A percentile compares a stretch with the other conserved stretches of the same genome.
These are phyloP conservation scores for Penicillium alfredii DNA, from an alignment of 495 filamentous ascomycete species.

Conservation along the genomic window DNA sequence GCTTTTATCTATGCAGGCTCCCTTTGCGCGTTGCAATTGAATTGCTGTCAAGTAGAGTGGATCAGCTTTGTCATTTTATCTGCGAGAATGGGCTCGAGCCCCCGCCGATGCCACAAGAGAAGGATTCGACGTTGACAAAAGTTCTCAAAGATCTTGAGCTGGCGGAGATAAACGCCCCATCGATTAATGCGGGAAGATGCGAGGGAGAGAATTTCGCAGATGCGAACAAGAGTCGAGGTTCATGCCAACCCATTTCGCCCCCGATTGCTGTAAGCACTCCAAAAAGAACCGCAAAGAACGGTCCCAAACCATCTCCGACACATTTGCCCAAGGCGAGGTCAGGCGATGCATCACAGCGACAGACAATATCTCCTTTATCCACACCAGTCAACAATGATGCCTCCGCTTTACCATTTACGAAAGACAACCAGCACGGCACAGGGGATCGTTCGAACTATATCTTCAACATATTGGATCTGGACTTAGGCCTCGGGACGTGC, in stretches of 20 bases:
- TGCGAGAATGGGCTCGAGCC: conserved; percentile 13
- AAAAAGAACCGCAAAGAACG: too few species aligned
- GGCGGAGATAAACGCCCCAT: background rate
- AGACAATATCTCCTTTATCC: too few species aligned
- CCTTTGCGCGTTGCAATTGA: conserved; percentile 20
- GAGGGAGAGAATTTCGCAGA: background rate
- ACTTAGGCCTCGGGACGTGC: background rate
- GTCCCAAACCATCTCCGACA: too few species aligned
- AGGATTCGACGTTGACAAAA: conserved; percentile 9
- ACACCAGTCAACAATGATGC: too few species aligned
- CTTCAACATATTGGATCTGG: conserved; percentile 2
- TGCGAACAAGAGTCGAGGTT: background rate
- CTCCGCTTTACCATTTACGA: too few species aligned
- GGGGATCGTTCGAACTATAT: conserved; percentile 1
- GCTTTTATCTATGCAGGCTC: conserved; percentile 2
- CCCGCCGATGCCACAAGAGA: conserved; percentile 10
- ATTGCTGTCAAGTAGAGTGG: conserved; percentile 13
- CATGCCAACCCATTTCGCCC: too few species aligned
- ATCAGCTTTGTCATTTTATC: conserved; percentile 17
- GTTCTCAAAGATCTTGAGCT: conserved; percentile 10
- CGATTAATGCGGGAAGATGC: background rate
- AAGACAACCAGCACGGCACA: background rate
- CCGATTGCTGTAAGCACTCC: too few species aligned
- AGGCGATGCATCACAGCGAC: too few species aligned
- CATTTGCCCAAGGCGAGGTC: too few species aligned